phyloP scores from a whole-genome alignment of 2,329 filamentous ascomycete species.

The Aspergillus ochraceus region DNA sequence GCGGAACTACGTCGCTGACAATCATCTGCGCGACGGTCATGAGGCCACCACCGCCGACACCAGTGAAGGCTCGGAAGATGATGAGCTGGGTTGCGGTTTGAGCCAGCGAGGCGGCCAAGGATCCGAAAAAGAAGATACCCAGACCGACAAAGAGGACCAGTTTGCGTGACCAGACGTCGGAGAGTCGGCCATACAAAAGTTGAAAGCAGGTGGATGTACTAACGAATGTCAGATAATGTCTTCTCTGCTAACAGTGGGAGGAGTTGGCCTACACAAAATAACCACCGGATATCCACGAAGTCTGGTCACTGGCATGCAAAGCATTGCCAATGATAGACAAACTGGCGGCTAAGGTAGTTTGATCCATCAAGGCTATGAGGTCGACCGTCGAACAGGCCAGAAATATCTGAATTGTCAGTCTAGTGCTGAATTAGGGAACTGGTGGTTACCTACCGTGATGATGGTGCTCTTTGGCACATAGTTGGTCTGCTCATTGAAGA shows the following conservation, averaged over 20 bases:
- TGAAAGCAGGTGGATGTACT: conserved; percentile 69
- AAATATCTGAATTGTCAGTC: conserved; percentile 49
- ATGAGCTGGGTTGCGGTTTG: conserved; percentile 59
- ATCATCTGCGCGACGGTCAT: conserved; percentile 61
- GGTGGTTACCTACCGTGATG: conserved; percentile 46
- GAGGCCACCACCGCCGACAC: conserved; percentile 62
- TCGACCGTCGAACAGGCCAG: conserved; percentile 58
- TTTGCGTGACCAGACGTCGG: conserved; percentile 63
- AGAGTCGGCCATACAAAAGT: conserved; percentile 62
- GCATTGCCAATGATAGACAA: conserved; percentile 56
- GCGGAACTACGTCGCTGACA: conserved; percentile 60
- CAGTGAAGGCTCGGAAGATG: conserved; percentile 60
- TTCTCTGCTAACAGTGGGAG: conserved; percentile 58
- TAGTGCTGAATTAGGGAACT: not conserved
- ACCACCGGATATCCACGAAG: conserved; percentile 57
- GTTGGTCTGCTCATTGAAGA: conserved; percentile 58
- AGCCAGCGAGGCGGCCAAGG: conserved; percentile 60
- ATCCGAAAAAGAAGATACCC: conserved; percentile 55
- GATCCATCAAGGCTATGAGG: conserved; percentile 57
- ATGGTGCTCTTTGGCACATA: conserved; percentile 55
- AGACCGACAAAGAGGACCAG: conserved; percentile 56
- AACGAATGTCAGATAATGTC: conserved; percentile 50
- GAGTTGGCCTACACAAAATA: conserved; percentile 65
- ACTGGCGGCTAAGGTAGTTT: conserved; percentile 58
- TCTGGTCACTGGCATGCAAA: conserved; percentile 50